Evolutionary conservation across 2,329 filamentous ascomycete species (phyloP).

Genomic region (Akanthomyces muscarius): DNA sequence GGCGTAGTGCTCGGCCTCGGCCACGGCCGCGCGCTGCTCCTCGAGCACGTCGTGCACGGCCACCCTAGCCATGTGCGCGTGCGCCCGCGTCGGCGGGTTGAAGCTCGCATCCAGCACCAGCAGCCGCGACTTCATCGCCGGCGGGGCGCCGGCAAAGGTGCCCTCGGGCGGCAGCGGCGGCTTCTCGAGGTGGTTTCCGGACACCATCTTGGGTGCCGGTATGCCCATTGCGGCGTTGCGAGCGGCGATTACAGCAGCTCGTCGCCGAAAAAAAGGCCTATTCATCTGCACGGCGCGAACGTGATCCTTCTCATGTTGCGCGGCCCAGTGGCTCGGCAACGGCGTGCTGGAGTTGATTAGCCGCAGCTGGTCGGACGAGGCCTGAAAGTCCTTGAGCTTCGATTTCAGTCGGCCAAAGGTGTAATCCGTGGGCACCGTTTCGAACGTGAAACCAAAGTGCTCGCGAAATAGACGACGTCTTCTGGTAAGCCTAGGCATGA

Average conservation of each 20-base stretch:
- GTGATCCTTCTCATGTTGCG: slow-evolving; percentile 5
- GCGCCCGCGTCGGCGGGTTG: slow-evolving; percentile 62
- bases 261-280: too few species aligned
- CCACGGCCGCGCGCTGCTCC: slow-evolving; percentile 14
- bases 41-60: slow-evolving; percentile 33
- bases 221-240: not conserved
- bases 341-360: slow-evolving; percentile 34
- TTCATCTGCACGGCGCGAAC: not conserved
- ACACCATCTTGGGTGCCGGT: slow-evolving; percentile 2
- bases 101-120: slow-evolving; percentile 64
- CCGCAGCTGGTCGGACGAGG: slow-evolving; percentile 40
- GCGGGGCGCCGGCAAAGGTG: slow-evolving; percentile 18
- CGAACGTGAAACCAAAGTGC: not conserved
- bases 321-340: slow-evolving; percentile 1
- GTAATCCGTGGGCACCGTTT: not conserved
- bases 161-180: slow-evolving; percentile 21
- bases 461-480: not conserved
- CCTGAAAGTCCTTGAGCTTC: slow-evolving; percentile 42
- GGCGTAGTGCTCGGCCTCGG: not conserved
- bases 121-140: slow-evolving; percentile 29
- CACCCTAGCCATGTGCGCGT: slow-evolving; percentile 52
- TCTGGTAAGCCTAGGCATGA: not conserved
- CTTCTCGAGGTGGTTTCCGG: not conserved
- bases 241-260: not conserved
- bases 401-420: slow-evolving; percentile 29